Percentiles rank a stretch among this genome's conserved stretches.
phyloP scores from a whole-genome alignment of 2,329 filamentous ascomycete genomes.

The Emmonsiellopsis sp. region DNA sequence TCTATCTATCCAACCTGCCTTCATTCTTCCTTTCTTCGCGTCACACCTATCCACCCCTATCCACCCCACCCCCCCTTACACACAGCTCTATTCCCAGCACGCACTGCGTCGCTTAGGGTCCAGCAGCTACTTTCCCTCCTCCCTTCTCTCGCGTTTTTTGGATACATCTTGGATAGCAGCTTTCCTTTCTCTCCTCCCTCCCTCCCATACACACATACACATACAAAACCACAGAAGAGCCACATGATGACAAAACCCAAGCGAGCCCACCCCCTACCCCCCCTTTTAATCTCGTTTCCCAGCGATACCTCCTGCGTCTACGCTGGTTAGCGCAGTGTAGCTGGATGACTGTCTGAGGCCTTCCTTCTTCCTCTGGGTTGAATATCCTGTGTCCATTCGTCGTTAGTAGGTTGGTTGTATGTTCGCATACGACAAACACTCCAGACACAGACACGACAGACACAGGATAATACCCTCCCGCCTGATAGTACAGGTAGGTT shows the following conservation, averaged over 20 bases:
- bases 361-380: not conserved
- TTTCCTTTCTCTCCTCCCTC: too few relatives aligned
- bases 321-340: not conserved
- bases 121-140: not conserved
- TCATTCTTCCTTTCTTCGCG: not conserved
- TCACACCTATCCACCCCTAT: not conserved
- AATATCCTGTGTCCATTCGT: too few relatives aligned
- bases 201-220: not conserved
- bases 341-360: not conserved
- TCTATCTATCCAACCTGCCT: not conserved
- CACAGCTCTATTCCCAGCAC: not conserved
- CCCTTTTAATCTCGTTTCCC: not conserved
- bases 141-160: not conserved
- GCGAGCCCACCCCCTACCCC: not conserved
- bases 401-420: too few relatives aligned
- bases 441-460: too few relatives aligned
- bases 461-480: too few relatives aligned
- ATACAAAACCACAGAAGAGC: not conserved
- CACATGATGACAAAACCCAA: not conserved
- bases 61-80: not conserved
- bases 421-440: not conserved
- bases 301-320: slow-evolving; percentile 1
- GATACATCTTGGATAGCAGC: not conserved
- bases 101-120: not conserved
- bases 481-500: too few relatives aligned